These are phyloP conservation scores for Cyamopsis tetragonoloba DNA, from an alignment of 306 rosid species.

Conservation along the genomic window DNA sequence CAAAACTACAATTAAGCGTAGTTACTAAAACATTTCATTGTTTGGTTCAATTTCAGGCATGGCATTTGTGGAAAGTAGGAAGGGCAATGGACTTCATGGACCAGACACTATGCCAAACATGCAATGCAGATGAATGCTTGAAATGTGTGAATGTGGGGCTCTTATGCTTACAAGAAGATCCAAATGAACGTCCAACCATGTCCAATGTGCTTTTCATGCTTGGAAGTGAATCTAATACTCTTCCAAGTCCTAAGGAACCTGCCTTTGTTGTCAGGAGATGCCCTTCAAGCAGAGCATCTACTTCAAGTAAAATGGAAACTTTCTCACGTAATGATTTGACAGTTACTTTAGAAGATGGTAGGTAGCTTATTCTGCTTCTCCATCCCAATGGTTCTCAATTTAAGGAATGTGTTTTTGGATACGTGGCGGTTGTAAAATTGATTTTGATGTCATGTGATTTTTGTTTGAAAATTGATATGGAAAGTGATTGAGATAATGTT, in stretches of 20 bases:
- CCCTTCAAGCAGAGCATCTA: conserved; percentile 68
- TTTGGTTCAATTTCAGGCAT: conserved; percentile 42
- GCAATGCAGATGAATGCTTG: conserved; percentile 52
- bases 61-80: conserved; percentile 66
- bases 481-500: no score
- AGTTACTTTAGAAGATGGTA: conserved; percentile 60
- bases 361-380: conserved; percentile 30
- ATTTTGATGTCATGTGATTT: no score
- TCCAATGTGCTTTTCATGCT: conserved; percentile 65
- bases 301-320: conserved; percentile 60
- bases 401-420: neutral
- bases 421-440: no score
- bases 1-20: no score
- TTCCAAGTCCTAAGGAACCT: conserved; percentile 66
- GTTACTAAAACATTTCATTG: neutral
- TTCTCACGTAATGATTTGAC: conserved; percentile 69
- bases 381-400: neutral
- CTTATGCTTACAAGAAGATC: conserved; percentile 71
- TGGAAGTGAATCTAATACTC: conserved; percentile 52
- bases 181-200: conserved; percentile 64
- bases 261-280: conserved; percentile 59
- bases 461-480: no score
- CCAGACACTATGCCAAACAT: conserved; percentile 37
- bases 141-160: conserved; percentile 59
- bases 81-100: conserved; percentile 56